Base-by-base conservation (phyloP, 345 rosid genomes). In the Lumnitzera racemosa region DNA sequence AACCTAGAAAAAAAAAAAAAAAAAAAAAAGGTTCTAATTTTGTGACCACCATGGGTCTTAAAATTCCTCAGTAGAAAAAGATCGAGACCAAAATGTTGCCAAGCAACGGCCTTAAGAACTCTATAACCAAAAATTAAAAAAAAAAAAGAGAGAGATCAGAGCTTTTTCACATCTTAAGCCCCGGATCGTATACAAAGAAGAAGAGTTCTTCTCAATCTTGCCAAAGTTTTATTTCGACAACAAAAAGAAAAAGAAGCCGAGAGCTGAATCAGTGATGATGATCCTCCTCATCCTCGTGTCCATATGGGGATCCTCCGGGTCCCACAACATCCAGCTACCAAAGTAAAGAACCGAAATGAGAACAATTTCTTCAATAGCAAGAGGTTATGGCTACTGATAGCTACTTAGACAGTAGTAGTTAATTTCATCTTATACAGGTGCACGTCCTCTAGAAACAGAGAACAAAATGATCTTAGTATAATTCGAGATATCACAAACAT, bases 321-420 rank as follows among this genome's bases (percentile, higher is more conserved):
- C 97, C 96, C 56, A 83, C 90, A 61, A 90, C 95, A 75, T 90
- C 90, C 69, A 94, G 86, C 96, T 87, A 83, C 56, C 61, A 67
- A 56, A 62, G 49, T 68, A 23, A 55, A 24, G 51, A 51, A 53
- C 31, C 24, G 15, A 2, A n/a, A 63, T 67, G 25, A 70, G 67
- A 31, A 66, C 57, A 66, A 46, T 62, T 51, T 14, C 15, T 20
- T 20, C 3, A 53, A 29, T 29, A 53, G 4, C 13, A 24, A 23
- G 24, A 53, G 14, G 8, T 0, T 24, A 24, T 12, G 24, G 16
- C 4, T 2, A 53, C 56, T 15, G 29, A 46, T 25, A 49, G 47
- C 50, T 14, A 11, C 9, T 55, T 8, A 47, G 11, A 13, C 13
- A 50, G 43, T 36, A 36, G 43, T 36, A 3, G 7, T 29, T 29